Conservation (phyloP, 805 yeast species). For the Suhomyces faveliae region DNA sequence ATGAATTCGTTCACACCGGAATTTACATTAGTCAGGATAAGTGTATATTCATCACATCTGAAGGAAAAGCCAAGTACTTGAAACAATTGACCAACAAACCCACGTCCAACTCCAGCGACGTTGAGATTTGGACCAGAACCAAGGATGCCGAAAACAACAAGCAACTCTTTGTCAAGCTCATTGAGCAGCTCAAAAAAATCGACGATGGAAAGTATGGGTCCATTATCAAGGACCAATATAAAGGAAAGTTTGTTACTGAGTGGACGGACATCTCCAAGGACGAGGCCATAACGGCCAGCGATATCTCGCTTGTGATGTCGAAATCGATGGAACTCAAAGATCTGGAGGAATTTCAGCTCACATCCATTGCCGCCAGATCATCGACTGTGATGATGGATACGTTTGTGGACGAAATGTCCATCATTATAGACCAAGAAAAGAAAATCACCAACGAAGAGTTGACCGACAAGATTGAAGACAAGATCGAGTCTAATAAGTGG, state of each 20-base stretch:
- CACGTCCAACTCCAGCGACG: constrained; percentile 39
- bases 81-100: constrained; percentile 50
- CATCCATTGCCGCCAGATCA: constrained; percentile 72
- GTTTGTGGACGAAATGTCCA: constrained; percentile 85
- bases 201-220: constrained; percentile 55
- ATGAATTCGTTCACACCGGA: constrained; percentile 92
- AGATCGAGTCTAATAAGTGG: constrained; percentile 73
- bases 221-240: constrained; percentile 72
- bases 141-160: constrained; percentile 80
- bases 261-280: constrained; percentile 52
- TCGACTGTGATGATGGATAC: constrained; percentile 76
- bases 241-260: constrained; percentile 81
- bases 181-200: constrained; percentile 41
- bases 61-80: constrained; percentile 81
- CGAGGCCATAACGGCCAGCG: constrained; percentile 38
- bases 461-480: constrained; percentile 73
- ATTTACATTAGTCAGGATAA: constrained; percentile 61
- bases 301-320: constrained; percentile 52
- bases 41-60: constrained; percentile 69
- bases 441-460: constrained; percentile 70
- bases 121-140: constrained; percentile 67
- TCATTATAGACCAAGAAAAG: constrained; percentile 80
- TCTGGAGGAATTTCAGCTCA: constrained; percentile 64
- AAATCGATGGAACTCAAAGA: constrained; percentile 71
- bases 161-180: constrained; percentile 58